Percentiles rank a stretch among this genome's conserved stretches.
Evolutionary conservation across 1,284 basidiomycete genomes (phyloP).

Genomic region (Ustilago esculenta): DNA sequence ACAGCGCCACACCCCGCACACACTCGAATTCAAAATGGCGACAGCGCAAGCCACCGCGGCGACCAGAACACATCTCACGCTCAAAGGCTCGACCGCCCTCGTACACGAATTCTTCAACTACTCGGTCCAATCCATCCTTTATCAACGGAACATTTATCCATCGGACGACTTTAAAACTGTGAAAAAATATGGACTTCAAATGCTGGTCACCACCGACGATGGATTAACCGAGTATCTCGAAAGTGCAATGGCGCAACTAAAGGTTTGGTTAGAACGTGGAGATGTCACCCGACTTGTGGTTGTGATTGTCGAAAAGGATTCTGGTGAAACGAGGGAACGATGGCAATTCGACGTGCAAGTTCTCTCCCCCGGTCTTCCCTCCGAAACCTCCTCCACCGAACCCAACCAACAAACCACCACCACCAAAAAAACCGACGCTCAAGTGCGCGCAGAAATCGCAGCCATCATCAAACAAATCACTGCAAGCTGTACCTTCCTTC

Average conservation of each 20-base stretch:
- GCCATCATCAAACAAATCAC: constrained; percentile 99
- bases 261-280: constrained; percentile 85
- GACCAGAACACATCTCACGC: constrained; percentile 71
- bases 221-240: constrained; percentile 90
- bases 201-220: constrained; percentile 92
- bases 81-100: constrained; percentile 93
- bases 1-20: too few species aligned
- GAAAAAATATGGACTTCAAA: constrained; percentile 95
- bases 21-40: constrained; percentile 25
- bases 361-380: constrained; percentile 65
- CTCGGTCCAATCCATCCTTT: constrained; percentile 82
- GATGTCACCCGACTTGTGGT: constrained; percentile 91
- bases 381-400: background rate
- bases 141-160: constrained; percentile 96
- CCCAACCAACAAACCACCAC: constrained; percentile 2
- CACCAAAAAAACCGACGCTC: constrained; percentile 76
- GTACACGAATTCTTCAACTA: constrained; percentile 99
- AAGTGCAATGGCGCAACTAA: constrained; percentile 82
- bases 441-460: constrained; percentile 96
- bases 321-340: constrained; percentile 87
- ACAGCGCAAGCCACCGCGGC: constrained; percentile 55
- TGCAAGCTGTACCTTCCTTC: constrained; percentile 92
- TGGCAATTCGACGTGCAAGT: constrained; percentile 98
- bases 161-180: constrained; percentile 84
- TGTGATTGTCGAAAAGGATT: constrained; percentile 94